Conservation (phyloP, 129 eudicot genomes). For the Helichrysum umbraculigerum region DNA sequence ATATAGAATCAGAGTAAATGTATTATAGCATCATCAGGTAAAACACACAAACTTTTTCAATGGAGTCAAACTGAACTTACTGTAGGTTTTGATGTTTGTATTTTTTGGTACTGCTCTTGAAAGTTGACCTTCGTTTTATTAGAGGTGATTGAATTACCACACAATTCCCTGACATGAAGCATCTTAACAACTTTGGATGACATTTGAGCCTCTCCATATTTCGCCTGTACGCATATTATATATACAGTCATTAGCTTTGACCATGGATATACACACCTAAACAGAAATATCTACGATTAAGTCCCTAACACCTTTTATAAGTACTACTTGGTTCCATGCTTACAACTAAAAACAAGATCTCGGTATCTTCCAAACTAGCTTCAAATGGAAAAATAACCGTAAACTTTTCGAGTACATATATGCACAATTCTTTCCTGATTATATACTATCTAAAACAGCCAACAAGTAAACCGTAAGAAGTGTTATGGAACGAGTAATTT, state of each 20-base stretch:
- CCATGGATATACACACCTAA: not conserved
- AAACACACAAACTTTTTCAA: not conserved
- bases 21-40: not conserved
- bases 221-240: constrained; percentile 30
- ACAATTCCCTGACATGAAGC: constrained; percentile 67
- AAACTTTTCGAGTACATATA: no score
- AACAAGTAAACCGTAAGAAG: not conserved
- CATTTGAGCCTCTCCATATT: not conserved
- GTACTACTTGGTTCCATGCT: no score
- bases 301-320: no score
- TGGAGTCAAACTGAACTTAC: not conserved
- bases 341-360: no score
- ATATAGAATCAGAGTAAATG: not conserved
- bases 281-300: not conserved
- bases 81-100: constrained; percentile 59
- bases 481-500: not conserved
- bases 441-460: no score
- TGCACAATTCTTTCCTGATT: no score
- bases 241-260: constrained; percentile 5
- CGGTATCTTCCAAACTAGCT: not conserved
- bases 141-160: constrained; percentile 49
- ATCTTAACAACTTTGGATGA: constrained; percentile 43
- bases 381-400: no score
- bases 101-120: constrained; percentile 55
- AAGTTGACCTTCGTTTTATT: constrained; percentile 57